Percentiles rank a stretch among this genome's conserved stretches.
phyloP scores from a whole-genome alignment of 2,329 filamentous ascomycete genomes.

The Gliomastix tumulicola region DNA sequence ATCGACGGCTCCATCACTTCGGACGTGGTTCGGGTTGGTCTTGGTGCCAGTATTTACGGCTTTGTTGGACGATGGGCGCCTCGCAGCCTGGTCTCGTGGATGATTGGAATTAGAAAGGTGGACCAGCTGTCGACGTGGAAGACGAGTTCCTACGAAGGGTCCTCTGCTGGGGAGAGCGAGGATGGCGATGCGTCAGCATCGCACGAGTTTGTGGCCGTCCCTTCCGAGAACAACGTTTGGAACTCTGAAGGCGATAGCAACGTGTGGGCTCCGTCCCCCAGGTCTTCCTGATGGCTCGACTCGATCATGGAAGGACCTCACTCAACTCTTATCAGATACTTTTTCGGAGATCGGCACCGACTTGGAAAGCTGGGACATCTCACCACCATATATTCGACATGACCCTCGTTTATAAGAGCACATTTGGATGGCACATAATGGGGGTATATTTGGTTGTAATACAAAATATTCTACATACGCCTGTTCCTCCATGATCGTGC shows the following conservation, averaged over 20 bases:
- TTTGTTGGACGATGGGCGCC: slow-evolving; percentile 80
- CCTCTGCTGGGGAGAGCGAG: slow-evolving; percentile 26
- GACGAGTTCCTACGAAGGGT: slow-evolving; percentile 29
- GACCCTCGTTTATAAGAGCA: no score
- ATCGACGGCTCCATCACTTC: slow-evolving; percentile 59
- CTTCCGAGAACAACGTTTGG: slow-evolving; percentile 31
- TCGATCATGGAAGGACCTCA: no score
- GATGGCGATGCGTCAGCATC: slow-evolving; percentile 19
- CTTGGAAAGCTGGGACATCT: no score
- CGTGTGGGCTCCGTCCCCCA: slow-evolving; percentile 30
- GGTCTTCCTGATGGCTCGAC: no score
- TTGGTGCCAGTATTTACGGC: slow-evolving; percentile 78
- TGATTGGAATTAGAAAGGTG: slow-evolving; percentile 73
- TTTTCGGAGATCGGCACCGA: no score
- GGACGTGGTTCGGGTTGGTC: slow-evolving; percentile 69
- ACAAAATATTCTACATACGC: no score
- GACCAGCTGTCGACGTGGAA: slow-evolving; percentile 51
- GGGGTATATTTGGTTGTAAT: no score
- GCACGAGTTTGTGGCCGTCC: slow-evolving; percentile 46
- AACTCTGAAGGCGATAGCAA: slow-evolving; percentile 32
- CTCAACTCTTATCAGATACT: no score
- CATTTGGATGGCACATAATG: no score
- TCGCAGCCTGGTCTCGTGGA: slow-evolving; percentile 74
- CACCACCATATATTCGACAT: no score
- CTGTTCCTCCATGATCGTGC: no score